phyloP scores from a whole-genome alignment of 176 grass and related monocot species.

The Saccharum spontaneum region DNA sequence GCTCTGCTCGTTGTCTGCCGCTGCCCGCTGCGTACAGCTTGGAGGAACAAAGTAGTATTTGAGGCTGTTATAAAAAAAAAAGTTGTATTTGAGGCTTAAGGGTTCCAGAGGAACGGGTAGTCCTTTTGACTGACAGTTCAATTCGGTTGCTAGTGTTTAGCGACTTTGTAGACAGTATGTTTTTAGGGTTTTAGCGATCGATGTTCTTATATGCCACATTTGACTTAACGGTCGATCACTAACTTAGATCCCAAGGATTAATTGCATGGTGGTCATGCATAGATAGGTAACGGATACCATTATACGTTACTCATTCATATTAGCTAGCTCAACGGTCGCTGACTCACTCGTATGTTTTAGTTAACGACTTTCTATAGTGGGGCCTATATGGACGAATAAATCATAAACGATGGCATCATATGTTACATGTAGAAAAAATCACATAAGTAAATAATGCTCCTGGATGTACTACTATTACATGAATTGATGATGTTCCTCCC shows the following conservation, averaged over 20 bases:
- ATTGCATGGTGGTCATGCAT: background rate
- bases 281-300: background rate
- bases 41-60: background rate
- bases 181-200: background rate
- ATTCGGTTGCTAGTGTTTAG: background rate
- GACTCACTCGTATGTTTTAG: too few species aligned
- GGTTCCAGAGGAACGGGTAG: background rate
- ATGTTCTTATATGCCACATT: too few species aligned
- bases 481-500: background rate
- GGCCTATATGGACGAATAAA: background rate
- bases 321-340: rapidly evolving
- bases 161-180: background rate
- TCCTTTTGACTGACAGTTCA: background rate
- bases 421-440: background rate
- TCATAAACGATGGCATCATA: background rate
- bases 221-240: background rate
- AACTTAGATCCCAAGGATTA: background rate
- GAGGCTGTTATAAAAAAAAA: too few species aligned
- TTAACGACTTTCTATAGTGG: background rate
- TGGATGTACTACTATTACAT: background rate
- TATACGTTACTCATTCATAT: background rate
- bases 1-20: background rate
- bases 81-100: background rate
- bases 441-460: background rate
- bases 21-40: too few species aligned